A percentile compares a stretch with the other conserved stretches of the same genome.
phyloP scores from a whole-genome alignment of 2,329 filamentous ascomycete species.

The Pseudogymnoascus sp. region DNA sequence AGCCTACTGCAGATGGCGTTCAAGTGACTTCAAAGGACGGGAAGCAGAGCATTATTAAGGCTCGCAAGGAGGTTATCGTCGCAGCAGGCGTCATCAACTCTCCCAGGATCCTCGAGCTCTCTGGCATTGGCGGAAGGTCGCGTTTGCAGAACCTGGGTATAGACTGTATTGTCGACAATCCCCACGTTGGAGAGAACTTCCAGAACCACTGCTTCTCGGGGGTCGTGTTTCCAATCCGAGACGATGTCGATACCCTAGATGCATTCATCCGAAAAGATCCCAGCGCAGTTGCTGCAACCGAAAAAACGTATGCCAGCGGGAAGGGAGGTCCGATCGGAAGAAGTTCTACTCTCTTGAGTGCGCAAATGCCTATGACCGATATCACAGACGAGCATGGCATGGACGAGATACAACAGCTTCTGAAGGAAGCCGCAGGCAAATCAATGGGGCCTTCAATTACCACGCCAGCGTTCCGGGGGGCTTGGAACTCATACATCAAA shows the following conservation, averaged over 20 bases:
- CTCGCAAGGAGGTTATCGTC: conserved; percentile 25
- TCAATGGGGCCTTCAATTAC: not conserved
- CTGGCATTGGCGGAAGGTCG: conserved; percentile 23
- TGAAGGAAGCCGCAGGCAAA: not conserved
- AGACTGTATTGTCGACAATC: conserved; percentile 15
- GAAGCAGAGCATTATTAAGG: conserved; percentile 19
- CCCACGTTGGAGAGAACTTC: conserved; percentile 23
- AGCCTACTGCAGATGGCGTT: conserved; percentile 15
- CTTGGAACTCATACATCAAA: not conserved
- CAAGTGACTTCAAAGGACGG: conserved; percentile 10
- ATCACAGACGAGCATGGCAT: not conserved
- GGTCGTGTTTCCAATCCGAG: conserved; percentile 28
- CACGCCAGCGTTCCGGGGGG: not conserved
- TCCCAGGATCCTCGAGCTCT: conserved; percentile 30
- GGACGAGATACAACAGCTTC: not conserved
- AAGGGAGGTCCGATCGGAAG: not conserved
- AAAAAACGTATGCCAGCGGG: not conserved
- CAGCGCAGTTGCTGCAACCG: not conserved
- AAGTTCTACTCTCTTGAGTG: not conserved
- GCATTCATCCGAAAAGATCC: not conserved
- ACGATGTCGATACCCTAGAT: conserved; percentile 25
- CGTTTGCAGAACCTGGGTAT: conserved; percentile 17
- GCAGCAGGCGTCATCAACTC: conserved; percentile 20
- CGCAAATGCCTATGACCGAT: not conserved
- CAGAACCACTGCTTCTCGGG: conserved; percentile 18